phyloP scores from a whole-genome alignment of 176 grass and related monocot genomes.

The Rhipidocladum racemiflorum region DNA sequence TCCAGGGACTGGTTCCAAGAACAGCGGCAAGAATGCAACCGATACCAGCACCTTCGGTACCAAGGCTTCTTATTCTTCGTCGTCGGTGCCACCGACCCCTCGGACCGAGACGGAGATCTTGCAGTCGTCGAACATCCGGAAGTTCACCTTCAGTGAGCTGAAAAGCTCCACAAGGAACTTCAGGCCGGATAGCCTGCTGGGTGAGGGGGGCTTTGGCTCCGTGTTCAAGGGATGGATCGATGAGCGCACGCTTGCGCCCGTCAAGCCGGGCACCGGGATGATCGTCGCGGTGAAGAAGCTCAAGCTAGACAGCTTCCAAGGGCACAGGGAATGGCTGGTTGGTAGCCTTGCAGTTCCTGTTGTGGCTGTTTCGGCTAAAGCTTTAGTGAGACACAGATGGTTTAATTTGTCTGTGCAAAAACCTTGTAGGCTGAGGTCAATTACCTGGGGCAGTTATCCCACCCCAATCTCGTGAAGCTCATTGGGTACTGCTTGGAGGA shows the following conservation, averaged over 20 bases:
- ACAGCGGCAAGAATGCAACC: conserved; percentile 39
- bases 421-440: conserved; percentile 86
- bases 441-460: conserved; percentile 76
- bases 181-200: conserved; percentile 73
- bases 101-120: conserved; percentile 78
- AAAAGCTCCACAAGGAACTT: conserved; percentile 81
- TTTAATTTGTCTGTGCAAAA: conserved; percentile 19
- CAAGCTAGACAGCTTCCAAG: conserved; percentile 82
- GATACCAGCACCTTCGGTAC: conserved; percentile 50
- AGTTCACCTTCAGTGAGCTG: conserved; percentile 73
- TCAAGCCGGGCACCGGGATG: conserved; percentile 73
- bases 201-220: conserved; percentile 83
- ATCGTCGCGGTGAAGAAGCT: conserved; percentile 94
- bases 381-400: not conserved
- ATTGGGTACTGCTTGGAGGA: conserved; percentile 91
- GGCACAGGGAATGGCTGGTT: conserved; percentile 97
- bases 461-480: conserved; percentile 92
- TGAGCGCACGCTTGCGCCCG: conserved; percentile 59
- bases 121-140: conserved; percentile 71
- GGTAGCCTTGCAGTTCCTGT: not conserved
- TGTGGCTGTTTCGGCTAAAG: not conserved
- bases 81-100: conserved; percentile 60
- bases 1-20: conserved; percentile 70
- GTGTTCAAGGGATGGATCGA: conserved; percentile 99
- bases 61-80: conserved; percentile 48